A percentile compares a stretch with the other conserved stretches of the same genome.
Evolutionary conservation across 805 yeast species (phyloP).

Genomic region (Isabelozyma gotoi): DNA sequence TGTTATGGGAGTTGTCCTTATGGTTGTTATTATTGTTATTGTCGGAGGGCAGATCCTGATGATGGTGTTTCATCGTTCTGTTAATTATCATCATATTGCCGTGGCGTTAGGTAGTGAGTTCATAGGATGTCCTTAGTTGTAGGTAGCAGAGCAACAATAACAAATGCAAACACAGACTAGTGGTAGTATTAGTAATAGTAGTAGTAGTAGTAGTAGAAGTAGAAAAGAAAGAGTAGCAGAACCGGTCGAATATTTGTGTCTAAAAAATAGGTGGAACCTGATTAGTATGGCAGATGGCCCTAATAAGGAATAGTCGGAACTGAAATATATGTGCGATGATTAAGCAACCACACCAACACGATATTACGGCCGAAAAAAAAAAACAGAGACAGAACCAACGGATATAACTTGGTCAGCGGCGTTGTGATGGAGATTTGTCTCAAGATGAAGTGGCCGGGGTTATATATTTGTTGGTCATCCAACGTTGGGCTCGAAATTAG

Average conservation of each 20-base stretch:
- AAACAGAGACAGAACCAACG: too few relatives aligned
- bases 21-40: not conserved
- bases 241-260: too few relatives aligned
- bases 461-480: not conserved
- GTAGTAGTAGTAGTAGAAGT: not conserved
- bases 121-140: not conserved
- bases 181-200: not conserved
- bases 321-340: too few relatives aligned
- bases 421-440: too few relatives aligned
- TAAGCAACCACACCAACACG: too few relatives aligned
- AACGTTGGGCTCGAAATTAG: not conserved
- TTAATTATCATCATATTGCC: not conserved
- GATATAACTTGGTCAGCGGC: too few relatives aligned
- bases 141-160: too few relatives aligned
- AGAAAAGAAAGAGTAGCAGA: too few relatives aligned
- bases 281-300: too few relatives aligned
- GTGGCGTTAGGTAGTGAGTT: not conserved
- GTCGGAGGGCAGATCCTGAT: not conserved
- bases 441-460: not conserved
- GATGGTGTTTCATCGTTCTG: not conserved
- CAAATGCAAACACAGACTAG: not conserved
- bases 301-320: too few relatives aligned
- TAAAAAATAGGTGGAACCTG: too few relatives aligned
- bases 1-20: not conserved
- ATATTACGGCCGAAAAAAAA: too few relatives aligned